These are phyloP conservation scores for Flueggea neowawraea DNA, from an alignment of 441 rosid genomes.

Conservation along the genomic window DNA sequence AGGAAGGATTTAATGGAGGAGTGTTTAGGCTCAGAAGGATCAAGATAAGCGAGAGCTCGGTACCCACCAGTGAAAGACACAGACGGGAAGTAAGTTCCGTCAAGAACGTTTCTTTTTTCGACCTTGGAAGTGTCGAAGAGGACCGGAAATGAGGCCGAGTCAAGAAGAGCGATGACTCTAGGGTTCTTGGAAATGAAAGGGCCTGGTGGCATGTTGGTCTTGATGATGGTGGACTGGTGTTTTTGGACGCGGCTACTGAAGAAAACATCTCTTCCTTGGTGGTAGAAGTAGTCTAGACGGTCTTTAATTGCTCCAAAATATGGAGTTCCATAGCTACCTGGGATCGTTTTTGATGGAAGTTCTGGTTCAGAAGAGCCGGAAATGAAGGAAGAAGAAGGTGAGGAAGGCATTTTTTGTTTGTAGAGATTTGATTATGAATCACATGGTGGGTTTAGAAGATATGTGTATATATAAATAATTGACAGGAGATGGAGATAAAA, in stretches of 20 bases:
- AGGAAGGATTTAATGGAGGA: slow-evolving; percentile 56
- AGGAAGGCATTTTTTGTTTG: no score
- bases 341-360: no score
- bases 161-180: slow-evolving; percentile 62
- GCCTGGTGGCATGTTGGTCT: slow-evolving; percentile 69
- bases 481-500: no score
- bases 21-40: slow-evolving; percentile 73
- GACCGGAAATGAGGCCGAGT: slow-evolving; percentile 76
- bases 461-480: no score
- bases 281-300: slow-evolving; percentile 56
- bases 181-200: slow-evolving; percentile 54
- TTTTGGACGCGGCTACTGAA: slow-evolving; percentile 48
- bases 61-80: slow-evolving; percentile 75
- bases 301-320: slow-evolving; percentile 52
- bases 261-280: slow-evolving; percentile 49
- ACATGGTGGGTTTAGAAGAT: no score
- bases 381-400: no score
- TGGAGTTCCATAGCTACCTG: slow-evolving; percentile 59
- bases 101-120: slow-evolving; percentile 69
- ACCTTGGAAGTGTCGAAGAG: slow-evolving; percentile 75
- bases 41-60: slow-evolving; percentile 64
- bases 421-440: no score
- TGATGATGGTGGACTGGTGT: slow-evolving; percentile 51
- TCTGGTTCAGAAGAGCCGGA: no score
- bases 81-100: slow-evolving; percentile 88